phyloP scores from a whole-genome alignment of 2,329 filamentous ascomycete genomes.

The Cryphonectria carpinicola region DNA sequence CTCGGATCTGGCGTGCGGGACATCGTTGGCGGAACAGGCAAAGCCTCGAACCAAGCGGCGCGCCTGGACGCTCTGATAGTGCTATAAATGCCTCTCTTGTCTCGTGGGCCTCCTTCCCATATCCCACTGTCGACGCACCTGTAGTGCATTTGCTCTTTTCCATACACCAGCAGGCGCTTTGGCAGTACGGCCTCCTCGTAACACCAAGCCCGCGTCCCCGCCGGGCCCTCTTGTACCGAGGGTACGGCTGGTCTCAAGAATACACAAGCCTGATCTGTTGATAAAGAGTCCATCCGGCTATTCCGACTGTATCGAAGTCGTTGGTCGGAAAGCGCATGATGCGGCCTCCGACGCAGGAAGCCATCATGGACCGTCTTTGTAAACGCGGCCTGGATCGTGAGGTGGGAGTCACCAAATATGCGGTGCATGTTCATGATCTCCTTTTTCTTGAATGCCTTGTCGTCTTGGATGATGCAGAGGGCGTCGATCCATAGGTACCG shows the following conservation, averaged over 20 bases:
- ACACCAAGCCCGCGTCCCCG: not conserved
- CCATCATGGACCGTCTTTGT: not conserved
- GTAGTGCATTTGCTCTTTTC: not conserved
- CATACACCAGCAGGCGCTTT: not conserved
- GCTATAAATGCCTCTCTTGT: not conserved
- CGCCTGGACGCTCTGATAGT: not conserved
- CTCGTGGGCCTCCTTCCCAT: not conserved
- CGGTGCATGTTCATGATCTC: not conserved
- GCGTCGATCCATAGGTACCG: constrained; percentile 17
- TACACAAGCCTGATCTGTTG: not conserved
- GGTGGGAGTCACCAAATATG: not conserved
- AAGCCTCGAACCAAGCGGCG: not conserved
- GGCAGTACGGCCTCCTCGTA: not conserved
- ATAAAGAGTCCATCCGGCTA: not conserved
- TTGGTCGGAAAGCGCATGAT: not conserved
- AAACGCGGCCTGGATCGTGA: not conserved
- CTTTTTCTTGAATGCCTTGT: not conserved
- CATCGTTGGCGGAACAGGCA: not conserved
- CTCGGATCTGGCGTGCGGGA: not conserved
- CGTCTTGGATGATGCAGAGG: constrained; percentile 18
- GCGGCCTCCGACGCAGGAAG: not conserved
- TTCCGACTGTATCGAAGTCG: not conserved
- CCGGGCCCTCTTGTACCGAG: not conserved
- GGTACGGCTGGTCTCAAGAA: not conserved
- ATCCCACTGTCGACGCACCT: not conserved